Conservation (phyloP, 140 eudicot species). For the Cichorium intybus region DNA sequence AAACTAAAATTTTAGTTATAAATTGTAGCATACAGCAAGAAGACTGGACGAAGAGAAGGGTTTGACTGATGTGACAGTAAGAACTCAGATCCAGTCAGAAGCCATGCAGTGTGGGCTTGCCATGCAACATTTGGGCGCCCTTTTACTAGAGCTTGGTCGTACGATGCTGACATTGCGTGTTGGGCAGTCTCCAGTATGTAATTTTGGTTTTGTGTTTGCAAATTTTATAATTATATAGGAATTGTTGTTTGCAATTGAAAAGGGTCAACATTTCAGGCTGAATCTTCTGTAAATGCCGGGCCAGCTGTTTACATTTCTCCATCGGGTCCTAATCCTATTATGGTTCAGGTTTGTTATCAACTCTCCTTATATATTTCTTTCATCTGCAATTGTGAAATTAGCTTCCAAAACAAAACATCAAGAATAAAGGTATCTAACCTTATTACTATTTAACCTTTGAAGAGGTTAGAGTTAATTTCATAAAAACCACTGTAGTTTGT, state of each 20-base stretch:
- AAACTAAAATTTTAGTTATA: conserved; percentile 13
- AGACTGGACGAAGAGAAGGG: conserved; percentile 60
- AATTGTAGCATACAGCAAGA: conserved; percentile 68
- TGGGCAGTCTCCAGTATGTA: conserved; percentile 76
- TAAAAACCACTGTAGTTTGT: too few relatives aligned
- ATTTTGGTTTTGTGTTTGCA: neutral
- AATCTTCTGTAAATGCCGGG: conserved; percentile 78
- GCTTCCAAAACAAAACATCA: too few relatives aligned
- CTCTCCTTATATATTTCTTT: neutral
- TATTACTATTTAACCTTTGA: too few relatives aligned
- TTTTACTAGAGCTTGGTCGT: conserved; percentile 90
- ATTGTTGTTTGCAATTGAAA: neutral
- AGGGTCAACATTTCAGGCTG: conserved; percentile 55
- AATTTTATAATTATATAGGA: neutral
- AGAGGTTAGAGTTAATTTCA: too few relatives aligned
- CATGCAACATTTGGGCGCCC: conserved; percentile 96
- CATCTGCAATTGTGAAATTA: too few relatives aligned
- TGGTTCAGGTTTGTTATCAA: conserved; percentile 79
- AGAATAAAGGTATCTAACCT: too few relatives aligned
- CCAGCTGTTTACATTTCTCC: conserved; percentile 93
- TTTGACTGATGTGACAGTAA: conserved; percentile 52
- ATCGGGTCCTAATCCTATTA: conserved; percentile 89
- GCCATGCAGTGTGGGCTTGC: conserved; percentile 66
- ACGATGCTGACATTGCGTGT: conserved; percentile 72
- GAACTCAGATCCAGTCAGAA: conserved; percentile 75